Conservation (phyloP, 2,329 filamentous ascomycete species). For the Clarireedia hainanense region DNA sequence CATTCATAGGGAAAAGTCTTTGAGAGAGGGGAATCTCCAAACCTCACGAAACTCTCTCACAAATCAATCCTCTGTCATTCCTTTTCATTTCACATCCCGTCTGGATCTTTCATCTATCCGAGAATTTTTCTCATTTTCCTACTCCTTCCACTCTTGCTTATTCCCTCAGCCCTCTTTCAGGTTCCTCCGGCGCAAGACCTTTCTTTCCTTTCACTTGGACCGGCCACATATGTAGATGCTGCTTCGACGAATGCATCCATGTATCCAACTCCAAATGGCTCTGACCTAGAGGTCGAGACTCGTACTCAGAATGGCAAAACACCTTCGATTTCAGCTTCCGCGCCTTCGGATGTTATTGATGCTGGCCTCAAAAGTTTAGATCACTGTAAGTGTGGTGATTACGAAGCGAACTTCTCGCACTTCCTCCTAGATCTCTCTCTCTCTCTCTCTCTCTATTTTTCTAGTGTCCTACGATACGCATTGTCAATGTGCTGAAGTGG, state of each 20-base stretch:
- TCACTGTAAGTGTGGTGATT: conserved; percentile 49
- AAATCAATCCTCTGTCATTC: background rate
- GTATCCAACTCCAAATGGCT: conserved; percentile 29
- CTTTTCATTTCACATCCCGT: background rate
- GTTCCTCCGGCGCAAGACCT: no score
- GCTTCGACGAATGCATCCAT: conserved; percentile 27
- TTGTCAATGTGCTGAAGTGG: no score
- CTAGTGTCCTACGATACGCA: background rate
- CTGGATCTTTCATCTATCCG: background rate
- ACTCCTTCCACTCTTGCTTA: conserved; percentile 5
- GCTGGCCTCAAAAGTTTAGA: conserved; percentile 75
- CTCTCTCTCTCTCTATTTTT: background rate
- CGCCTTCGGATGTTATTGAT: conserved; percentile 41
- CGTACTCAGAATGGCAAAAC: conserved; percentile 18
- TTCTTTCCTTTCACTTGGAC: no score
- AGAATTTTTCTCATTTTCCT: background rate
- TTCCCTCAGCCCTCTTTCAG: background rate
- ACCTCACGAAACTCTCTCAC: background rate
- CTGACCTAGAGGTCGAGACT: conserved; percentile 27
- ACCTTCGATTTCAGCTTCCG: conserved; percentile 23
- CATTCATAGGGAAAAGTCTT: no score
- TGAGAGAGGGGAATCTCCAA: no score
- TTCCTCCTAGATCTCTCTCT: no score
- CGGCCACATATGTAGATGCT: conserved; percentile 17
- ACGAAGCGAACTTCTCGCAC: background rate